These are phyloP conservation scores for Colletotrichum tofieldiae DNA, from an alignment of 2,329 filamentous ascomycete genomes.

Conservation along the genomic window DNA sequence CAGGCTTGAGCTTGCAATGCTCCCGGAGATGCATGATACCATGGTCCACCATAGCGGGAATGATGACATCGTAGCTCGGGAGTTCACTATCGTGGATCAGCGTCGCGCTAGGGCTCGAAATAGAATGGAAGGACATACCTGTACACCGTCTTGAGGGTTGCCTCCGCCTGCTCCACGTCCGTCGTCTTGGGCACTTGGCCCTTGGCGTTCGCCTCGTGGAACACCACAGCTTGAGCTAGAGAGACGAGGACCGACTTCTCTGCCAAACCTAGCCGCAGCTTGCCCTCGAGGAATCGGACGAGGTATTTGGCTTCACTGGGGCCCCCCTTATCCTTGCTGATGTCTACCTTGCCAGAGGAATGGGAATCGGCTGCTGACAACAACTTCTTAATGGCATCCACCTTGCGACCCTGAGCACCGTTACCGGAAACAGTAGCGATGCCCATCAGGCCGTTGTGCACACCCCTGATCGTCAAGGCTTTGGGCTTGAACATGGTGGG, in stretches of 20 bases:
- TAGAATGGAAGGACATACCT: conserved; percentile 66
- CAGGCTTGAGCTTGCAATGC: conserved; percentile 91
- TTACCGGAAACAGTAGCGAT: conserved; percentile 91
- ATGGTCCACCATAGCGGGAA: conserved; percentile 89
- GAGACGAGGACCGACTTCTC: conserved; percentile 94
- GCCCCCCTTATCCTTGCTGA: conserved; percentile 92
- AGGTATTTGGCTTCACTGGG: conserved; percentile 96
- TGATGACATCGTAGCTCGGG: conserved; percentile 94
- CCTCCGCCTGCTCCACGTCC: conserved; percentile 87
- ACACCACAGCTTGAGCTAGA: conserved; percentile 88
- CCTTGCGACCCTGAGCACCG: conserved; percentile 91
- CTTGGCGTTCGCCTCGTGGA: conserved; percentile 82
- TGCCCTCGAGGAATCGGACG: conserved; percentile 93
- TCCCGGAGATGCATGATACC: conserved; percentile 88
- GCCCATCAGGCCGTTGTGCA: conserved; percentile 88
- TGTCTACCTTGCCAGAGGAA: conserved; percentile 84
- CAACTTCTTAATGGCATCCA: conserved; percentile 95
- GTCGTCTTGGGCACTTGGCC: conserved; percentile 80
- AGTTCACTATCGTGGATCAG: conserved; percentile 79
- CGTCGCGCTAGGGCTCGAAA: background rate
- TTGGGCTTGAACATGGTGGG: conserved; percentile 99
- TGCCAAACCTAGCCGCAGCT: conserved; percentile 90
- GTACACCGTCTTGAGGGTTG: conserved; percentile 91
- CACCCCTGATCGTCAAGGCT: conserved; percentile 86
- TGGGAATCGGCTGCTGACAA: conserved; percentile 90